Evolutionary conservation across 371 early-diverging fungal species (phyloP).

Genomic region (Syncephalis fuscata): DNA sequence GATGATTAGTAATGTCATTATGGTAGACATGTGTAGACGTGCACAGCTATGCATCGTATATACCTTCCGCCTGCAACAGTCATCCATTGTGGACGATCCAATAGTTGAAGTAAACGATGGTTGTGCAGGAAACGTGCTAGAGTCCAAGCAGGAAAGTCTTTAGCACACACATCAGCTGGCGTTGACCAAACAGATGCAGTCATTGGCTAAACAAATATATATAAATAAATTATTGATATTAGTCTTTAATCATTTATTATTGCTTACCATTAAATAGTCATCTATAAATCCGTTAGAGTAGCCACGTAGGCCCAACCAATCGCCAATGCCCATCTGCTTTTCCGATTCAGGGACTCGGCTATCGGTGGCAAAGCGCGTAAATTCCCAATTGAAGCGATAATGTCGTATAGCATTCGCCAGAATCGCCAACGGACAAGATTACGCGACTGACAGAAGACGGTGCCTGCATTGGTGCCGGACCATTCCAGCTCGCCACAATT

Average conservation of each 20-base stretch:
- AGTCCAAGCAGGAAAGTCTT: slow-evolving; percentile 30
- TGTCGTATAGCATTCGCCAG: slow-evolving; percentile 28
- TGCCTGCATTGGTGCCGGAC: slow-evolving; percentile 26
- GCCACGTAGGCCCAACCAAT: slow-evolving; percentile 20
- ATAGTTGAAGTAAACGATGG: slow-evolving; percentile 30
- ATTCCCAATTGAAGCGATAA: slow-evolving; percentile 27
- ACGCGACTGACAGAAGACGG: slow-evolving; percentile 26
- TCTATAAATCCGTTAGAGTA: slow-evolving; percentile 31
- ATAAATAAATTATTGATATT: background rate
- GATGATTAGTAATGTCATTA: slow-evolving; percentile 6
- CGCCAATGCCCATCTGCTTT: slow-evolving; percentile 14
- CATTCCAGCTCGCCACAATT: slow-evolving; percentile 42
- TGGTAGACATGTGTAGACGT: too few species aligned
- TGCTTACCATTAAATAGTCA: slow-evolving; percentile 20
- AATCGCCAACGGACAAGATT: slow-evolving; percentile 22
- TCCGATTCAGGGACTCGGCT: slow-evolving; percentile 8
- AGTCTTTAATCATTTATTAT: background rate
- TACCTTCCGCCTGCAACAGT: slow-evolving; percentile 27
- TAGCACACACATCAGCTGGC: slow-evolving; percentile 27
- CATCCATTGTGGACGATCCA: slow-evolving; percentile 28
- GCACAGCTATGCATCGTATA: too few species aligned
- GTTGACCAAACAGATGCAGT: slow-evolving; percentile 44
- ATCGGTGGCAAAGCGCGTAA: slow-evolving; percentile 10
- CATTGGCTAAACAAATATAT: slow-evolving; percentile 19
- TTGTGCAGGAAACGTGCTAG: slow-evolving; percentile 40